A percentile compares a stretch with the other conserved stretches of the same genome.
Conservation (phyloP, 208 protist genomes). For the Crithidia bombi region DNA sequence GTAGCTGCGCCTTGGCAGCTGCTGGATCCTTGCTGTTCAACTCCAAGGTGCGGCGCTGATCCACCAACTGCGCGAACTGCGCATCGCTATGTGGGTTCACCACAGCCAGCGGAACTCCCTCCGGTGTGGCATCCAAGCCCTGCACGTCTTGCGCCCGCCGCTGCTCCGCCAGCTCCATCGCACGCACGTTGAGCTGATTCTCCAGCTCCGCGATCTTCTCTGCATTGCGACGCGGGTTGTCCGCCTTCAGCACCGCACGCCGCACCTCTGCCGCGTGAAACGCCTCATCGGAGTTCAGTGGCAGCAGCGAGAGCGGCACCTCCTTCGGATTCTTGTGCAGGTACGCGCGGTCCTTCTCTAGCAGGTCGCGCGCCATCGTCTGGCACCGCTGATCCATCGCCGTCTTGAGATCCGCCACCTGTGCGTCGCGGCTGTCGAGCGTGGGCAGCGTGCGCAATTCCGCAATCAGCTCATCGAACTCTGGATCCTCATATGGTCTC, state of each 20-base stretch:
- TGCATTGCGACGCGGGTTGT: constrained; percentile 39
- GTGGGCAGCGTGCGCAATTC: constrained; percentile 29
- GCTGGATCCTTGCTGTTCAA: constrained; percentile 23
- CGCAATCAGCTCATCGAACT: constrained; percentile 31
- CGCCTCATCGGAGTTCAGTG: constrained; percentile 41
- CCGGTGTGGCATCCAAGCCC: constrained; percentile 41
- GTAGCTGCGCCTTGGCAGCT: constrained; percentile 41
- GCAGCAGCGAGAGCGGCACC: constrained; percentile 44
- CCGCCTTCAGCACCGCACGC: constrained; percentile 30
- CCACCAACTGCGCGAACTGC: constrained; percentile 53
- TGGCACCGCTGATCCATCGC: constrained; percentile 61
- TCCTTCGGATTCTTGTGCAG: constrained; percentile 46
- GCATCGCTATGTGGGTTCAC: constrained; percentile 53
- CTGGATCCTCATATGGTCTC: constrained; percentile 38
- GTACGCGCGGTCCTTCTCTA: constrained; percentile 47
- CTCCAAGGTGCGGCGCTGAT: constrained; percentile 49
- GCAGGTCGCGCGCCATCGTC: constrained; percentile 53
- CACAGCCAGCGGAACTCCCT: constrained; percentile 52
- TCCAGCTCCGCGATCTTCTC: constrained; percentile 62
- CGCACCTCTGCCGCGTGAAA: constrained; percentile 39
- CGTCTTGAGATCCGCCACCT: constrained; percentile 28
- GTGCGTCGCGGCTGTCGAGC: constrained; percentile 29
- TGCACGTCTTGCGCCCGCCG: constrained; percentile 52
- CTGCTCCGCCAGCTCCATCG: constrained; percentile 46
- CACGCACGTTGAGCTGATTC: constrained; percentile 64